Conservation (phyloP, 192 early-diverging fungal genomes). For the Backusella westeae region DNA sequence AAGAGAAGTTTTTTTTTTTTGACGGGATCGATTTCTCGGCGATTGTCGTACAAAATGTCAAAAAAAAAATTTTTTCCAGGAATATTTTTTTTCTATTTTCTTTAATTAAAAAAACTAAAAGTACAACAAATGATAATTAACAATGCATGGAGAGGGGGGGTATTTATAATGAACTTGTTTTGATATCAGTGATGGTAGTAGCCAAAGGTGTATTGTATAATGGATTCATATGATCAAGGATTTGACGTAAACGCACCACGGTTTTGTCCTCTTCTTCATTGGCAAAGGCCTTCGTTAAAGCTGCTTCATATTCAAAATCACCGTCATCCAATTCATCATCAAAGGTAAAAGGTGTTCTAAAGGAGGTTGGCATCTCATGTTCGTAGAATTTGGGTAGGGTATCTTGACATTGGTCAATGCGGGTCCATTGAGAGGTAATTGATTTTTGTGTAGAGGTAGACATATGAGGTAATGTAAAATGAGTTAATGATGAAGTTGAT, state of each 20-base stretch:
- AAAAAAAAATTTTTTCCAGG: not conserved
- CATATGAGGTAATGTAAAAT: not conserved
- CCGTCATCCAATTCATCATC: not conserved
- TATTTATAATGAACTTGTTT: not conserved
- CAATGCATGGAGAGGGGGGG: not conserved
- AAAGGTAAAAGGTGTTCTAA: not conserved
- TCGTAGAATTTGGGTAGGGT: not conserved
- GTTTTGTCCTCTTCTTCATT: not conserved
- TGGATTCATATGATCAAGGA: not conserved
- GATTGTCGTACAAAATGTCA: not conserved
- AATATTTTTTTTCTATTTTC: not conserved
- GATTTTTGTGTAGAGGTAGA: not conserved
- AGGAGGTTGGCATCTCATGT: not conserved
- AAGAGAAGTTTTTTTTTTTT: not conserved
- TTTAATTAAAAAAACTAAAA: not conserved
- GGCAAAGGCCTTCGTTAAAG: not conserved
- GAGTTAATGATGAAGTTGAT: not conserved
- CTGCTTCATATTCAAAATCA: not conserved
- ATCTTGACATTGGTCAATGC: not conserved
- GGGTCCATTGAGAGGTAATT: not conserved
- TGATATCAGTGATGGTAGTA: not conserved
- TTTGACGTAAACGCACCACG: not conserved
- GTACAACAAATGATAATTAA: not conserved
- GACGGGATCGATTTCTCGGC: not conserved
- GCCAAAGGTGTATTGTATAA: not conserved